phyloP scores from a whole-genome alignment of 306 rosid species.

The Heteromeles arbutifolia region DNA sequence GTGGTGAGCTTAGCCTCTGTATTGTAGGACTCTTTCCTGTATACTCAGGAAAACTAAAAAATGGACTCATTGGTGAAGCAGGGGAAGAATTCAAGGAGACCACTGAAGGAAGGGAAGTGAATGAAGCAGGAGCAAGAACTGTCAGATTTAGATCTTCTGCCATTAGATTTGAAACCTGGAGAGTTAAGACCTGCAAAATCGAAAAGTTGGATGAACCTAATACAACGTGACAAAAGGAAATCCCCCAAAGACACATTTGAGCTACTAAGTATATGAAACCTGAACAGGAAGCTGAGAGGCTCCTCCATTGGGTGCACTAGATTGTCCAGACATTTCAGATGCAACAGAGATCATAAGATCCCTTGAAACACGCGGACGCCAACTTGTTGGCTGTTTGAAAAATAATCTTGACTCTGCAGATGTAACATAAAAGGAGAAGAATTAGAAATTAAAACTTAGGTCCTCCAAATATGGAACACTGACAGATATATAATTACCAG shows the following conservation, averaged over 20 bases:
- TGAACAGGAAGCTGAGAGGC: constrained; percentile 65
- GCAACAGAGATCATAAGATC: constrained; percentile 82
- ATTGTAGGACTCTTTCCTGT: constrained; percentile 40
- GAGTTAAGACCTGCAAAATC: constrained; percentile 76
- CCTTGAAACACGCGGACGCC: constrained; percentile 73
- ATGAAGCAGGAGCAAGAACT: constrained; percentile 84
- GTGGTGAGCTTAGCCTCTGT: constrained; percentile 37
- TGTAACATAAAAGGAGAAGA: constrained; percentile 5
- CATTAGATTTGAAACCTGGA: constrained; percentile 93
- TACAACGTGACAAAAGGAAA: neutral
- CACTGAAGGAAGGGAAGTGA: constrained; percentile 58
- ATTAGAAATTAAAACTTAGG: neutral
- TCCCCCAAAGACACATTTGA: neutral
- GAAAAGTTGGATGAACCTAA: constrained; percentile 21
- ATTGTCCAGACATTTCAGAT: constrained; percentile 55
- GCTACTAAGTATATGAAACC: constrained; percentile 37
- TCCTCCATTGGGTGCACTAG: constrained; percentile 40
- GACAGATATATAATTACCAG: constrained; percentile 39
- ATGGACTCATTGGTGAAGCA: constrained; percentile 65
- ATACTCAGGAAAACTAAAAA: constrained; percentile 48
- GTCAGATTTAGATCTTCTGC: constrained; percentile 82
- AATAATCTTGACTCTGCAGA: constrained; percentile 68
- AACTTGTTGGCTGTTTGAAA: constrained; percentile 81
- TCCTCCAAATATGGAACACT: neutral
- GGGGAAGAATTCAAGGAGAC: constrained; percentile 66